Conservation (phyloP, 352 stramenopile genomes). For the Phytophthora nicotianae region DNA sequence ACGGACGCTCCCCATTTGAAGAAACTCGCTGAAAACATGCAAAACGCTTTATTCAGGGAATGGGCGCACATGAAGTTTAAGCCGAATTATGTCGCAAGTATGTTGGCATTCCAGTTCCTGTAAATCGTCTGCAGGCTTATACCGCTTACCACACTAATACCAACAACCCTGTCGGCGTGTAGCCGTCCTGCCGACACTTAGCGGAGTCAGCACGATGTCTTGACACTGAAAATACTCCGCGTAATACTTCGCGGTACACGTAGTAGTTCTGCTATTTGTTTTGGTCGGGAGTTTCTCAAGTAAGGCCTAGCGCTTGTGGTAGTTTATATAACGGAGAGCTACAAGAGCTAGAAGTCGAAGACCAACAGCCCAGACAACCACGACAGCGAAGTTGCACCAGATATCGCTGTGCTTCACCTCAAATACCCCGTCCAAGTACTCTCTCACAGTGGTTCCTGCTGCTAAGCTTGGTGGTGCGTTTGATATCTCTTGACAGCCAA, state of each 20-base stretch:
- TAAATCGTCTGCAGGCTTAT: neutral
- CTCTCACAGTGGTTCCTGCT: conserved; percentile 30
- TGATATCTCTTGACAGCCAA: conserved; percentile 24
- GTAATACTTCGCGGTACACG: no score
- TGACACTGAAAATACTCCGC: no score
- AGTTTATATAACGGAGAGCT: conserved; percentile 28
- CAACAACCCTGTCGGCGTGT: neutral
- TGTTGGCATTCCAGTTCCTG: neutral
- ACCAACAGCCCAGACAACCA: conserved; percentile 22
- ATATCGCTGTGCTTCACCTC: conserved; percentile 35
- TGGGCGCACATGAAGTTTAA: neutral
- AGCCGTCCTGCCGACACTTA: no score
- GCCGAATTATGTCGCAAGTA: neutral
- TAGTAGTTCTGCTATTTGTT: no score
- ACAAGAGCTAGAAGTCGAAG: conserved; percentile 35
- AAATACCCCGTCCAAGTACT: conserved; percentile 38
- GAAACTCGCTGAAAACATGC: conserved; percentile 3
- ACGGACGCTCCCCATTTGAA: neutral
- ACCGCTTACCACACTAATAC: neutral
- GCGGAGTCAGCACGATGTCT: no score
- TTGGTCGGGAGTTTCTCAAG: neutral
- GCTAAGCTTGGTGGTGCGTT: conserved; percentile 27
- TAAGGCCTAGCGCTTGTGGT: neutral
- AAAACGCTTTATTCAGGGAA: neutral
- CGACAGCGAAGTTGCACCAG: conserved; percentile 26